Conservation (phyloP, 805 yeast species). For the Ogataea nitratoaversa region DNA sequence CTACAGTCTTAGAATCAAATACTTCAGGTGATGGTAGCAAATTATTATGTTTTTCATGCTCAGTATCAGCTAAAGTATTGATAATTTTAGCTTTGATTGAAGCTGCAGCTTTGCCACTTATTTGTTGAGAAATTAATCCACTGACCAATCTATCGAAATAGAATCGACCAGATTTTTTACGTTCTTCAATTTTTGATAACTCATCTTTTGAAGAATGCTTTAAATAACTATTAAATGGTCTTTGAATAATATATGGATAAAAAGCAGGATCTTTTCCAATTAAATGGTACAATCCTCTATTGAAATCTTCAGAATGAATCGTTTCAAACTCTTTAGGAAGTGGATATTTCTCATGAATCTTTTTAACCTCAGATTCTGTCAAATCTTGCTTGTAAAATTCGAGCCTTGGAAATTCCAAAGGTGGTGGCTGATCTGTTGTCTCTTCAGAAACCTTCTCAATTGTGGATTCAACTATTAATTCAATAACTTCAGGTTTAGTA, state of each 20-base stretch:
- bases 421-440: neutral
- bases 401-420: slow-evolving; percentile 5
- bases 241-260: slow-evolving; percentile 4
- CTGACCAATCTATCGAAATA: slow-evolving; percentile 40
- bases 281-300: slow-evolving; percentile 22
- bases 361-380: neutral
- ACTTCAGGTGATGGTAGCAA: slow-evolving; percentile 50
- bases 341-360: neutral
- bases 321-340: slow-evolving; percentile 10
- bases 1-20: slow-evolving; percentile 38
- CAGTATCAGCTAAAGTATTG: slow-evolving; percentile 4
- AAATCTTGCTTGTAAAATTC: slow-evolving; percentile 4
- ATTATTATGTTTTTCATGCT: slow-evolving; percentile 4
- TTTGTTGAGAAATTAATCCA: slow-evolving; percentile 66
- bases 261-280: slow-evolving; percentile 24
- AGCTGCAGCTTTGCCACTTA: slow-evolving; percentile 76
- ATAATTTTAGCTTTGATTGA: slow-evolving; percentile 46
- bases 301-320: slow-evolving; percentile 19
- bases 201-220: neutral
- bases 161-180: slow-evolving; percentile 16
- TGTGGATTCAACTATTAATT: neutral
- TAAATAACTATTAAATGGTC: slow-evolving; percentile 11
- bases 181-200: neutral
- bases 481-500: neutral
- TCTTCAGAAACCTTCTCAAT: neutral